These are phyloP conservation scores for Trichoderma hamatum DNA, from an alignment of 2,329 filamentous ascomycete species.

Conservation along the genomic window DNA sequence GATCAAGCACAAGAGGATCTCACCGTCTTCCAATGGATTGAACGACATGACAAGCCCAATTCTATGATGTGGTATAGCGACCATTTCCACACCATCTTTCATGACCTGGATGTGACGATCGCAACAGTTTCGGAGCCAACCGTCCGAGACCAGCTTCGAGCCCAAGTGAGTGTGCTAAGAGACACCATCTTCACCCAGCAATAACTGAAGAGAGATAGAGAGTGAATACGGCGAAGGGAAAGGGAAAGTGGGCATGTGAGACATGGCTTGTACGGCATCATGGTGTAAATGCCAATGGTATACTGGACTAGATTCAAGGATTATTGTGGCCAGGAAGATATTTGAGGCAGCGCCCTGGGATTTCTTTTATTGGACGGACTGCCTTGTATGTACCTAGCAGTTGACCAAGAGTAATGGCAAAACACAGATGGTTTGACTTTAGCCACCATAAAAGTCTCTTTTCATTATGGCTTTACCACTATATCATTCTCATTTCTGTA, in stretches of 20 bases:
- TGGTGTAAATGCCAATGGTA: neutral
- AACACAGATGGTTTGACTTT: too few relatives aligned
- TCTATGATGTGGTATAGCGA: neutral
- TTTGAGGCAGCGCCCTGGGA: neutral
- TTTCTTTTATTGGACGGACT: neutral
- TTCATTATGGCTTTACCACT: too few relatives aligned
- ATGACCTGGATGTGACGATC: neutral
- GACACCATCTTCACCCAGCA: neutral
- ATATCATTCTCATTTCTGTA: too few relatives aligned
- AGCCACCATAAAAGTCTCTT: too few relatives aligned
- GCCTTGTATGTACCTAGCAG: neutral
- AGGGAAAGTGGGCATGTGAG: neutral
- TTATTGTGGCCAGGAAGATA: neutral
- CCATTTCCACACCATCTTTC: neutral
- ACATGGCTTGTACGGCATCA: neutral
- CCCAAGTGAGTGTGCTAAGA: neutral
- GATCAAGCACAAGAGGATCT: neutral
- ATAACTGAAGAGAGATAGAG: neutral
- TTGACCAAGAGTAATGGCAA: neutral
- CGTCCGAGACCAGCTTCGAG: neutral
- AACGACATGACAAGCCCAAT: neutral
- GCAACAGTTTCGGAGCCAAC: neutral
- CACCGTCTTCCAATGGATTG: neutral
- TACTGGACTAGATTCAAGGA: neutral
- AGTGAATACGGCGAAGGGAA: neutral